Percentiles rank a stretch among this genome's conserved stretches.
Evolutionary conservation across 2,329 filamentous ascomycete species (phyloP).

Genomic region (Penicillium decumbens): DNA sequence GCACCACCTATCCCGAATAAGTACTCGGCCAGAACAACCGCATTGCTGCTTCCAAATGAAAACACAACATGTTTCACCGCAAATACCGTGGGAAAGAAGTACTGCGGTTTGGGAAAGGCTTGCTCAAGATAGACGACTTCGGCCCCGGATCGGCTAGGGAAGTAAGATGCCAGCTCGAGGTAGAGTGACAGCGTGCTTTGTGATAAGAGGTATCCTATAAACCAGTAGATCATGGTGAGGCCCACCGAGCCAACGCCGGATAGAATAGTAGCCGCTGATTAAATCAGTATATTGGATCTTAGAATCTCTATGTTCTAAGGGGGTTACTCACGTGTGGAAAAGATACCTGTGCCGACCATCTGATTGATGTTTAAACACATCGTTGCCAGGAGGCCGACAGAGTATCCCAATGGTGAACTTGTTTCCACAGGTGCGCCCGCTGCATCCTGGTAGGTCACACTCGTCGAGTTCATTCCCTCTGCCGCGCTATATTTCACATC

Average conservation of each 20-base stretch:
- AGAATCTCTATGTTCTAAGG: background rate
- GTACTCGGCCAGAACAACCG: conserved; percentile 60
- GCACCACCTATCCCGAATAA: conserved; percentile 55
- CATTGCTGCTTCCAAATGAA: conserved; percentile 63
- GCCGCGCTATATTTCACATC: conserved; percentile 6
- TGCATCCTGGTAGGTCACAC: conserved; percentile 56
- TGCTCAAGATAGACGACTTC: conserved; percentile 67
- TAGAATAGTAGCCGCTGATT: conserved; percentile 55
- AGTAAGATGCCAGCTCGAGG: conserved; percentile 61
- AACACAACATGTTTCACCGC: conserved; percentile 60
- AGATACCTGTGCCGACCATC: conserved; percentile 63
- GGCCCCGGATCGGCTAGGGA: conserved; percentile 61
- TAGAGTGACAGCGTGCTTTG: conserved; percentile 55
- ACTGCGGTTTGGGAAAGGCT: conserved; percentile 59
- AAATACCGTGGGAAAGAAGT: conserved; percentile 61
- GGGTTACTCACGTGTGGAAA: conserved; percentile 55
- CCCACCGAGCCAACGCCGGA: conserved; percentile 59
- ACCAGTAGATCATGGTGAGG: conserved; percentile 60
- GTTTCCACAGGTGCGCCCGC: conserved; percentile 59
- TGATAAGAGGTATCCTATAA: conserved; percentile 58
- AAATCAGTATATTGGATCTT: background rate
- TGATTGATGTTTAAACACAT: conserved; percentile 58
- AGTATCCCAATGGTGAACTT: conserved; percentile 56
- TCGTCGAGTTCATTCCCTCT: conserved; percentile 42
- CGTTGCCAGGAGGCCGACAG: conserved; percentile 54